Conservation (phyloP, 495 filamentous ascomycete genomes). For the Trichoderma reesei region DNA sequence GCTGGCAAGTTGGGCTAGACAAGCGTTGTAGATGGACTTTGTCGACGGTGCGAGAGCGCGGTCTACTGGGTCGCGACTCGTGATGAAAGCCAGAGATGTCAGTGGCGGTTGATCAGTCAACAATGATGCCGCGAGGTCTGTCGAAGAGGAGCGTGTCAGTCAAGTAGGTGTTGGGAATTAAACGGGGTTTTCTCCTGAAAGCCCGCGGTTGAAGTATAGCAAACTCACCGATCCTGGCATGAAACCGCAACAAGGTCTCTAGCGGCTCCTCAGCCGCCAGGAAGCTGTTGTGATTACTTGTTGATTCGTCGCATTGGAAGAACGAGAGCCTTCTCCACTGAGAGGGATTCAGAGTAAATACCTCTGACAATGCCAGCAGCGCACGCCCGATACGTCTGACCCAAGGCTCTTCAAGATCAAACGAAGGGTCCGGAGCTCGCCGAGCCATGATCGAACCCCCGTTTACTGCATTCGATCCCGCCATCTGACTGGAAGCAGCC, state of each 20-base stretch:
- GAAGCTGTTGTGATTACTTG: background rate
- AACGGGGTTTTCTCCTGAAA: background rate
- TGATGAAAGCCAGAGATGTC: background rate
- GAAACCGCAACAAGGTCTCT: background rate
- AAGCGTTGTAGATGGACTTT: background rate
- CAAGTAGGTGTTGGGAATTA: background rate
- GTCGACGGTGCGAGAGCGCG: background rate
- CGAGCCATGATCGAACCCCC: background rate
- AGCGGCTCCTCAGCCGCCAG: background rate
- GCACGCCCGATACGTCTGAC: background rate
- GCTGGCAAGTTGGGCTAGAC: background rate
- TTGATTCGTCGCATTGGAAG: background rate
- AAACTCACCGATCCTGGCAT: background rate
- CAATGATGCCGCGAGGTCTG: background rate
- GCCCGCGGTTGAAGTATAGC: background rate
- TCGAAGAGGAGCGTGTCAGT: background rate
- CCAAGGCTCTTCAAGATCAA: background rate
- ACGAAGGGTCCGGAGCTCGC: background rate
- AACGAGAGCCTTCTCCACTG: background rate
- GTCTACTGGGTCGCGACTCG: background rate
- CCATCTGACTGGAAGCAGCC: background rate
- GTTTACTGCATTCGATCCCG: background rate
- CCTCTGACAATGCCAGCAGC: background rate
- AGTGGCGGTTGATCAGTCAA: background rate
- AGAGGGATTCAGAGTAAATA: background rate